Base-by-base conservation (phyloP, 805 yeast species). In the Pichia manshurica region DNA sequence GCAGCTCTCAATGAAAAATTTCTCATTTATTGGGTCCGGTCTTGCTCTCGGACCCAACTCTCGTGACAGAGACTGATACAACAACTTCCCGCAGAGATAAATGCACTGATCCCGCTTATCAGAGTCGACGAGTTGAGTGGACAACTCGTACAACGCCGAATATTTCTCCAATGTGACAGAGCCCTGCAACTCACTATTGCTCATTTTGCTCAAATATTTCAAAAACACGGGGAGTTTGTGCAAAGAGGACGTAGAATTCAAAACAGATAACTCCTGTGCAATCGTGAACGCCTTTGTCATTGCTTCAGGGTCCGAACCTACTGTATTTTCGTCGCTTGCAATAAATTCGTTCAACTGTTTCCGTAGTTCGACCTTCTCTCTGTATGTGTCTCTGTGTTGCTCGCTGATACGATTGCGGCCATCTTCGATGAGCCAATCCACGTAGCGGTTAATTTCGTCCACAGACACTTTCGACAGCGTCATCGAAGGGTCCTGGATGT, bases 1-100 rank as follows among this genome's bases (percentile, higher is more conserved):
- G 37, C 78, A 60, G 0, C 78, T 54, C 46, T 72, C 75, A 19
- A 78, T 72, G 53, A 70, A 77, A 35, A 74, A 68, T 2, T 72
- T 69, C 56, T 77, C 82, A 54, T 75, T 76, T 17, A 75, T 64
- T 1, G 74, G 73, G 57, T 78, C 82, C 15, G 58, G 56, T 19
- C 56, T 49, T 50, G 75, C 66, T 44, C 75, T 64, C 25, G 71
- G 66, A n/a, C 66, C 71, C 21, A 35, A 43, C 21, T 49, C 46
- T 17, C 37, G 39, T 3, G 20, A 15, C 3, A 68, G 65, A 4
- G 66, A 50, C 1, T 62, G 47, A 48, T 77, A 77, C 21, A 78
- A 56, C 51, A 77, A 50, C 32, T 66, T 66, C 3, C 79, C 81
- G 2, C 75, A 53, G 20, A 65, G 49, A 48, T 63, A 65, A 43